Base-by-base conservation (phyloP, 176 grass and related monocot species). In the Puya raimondii region DNA sequence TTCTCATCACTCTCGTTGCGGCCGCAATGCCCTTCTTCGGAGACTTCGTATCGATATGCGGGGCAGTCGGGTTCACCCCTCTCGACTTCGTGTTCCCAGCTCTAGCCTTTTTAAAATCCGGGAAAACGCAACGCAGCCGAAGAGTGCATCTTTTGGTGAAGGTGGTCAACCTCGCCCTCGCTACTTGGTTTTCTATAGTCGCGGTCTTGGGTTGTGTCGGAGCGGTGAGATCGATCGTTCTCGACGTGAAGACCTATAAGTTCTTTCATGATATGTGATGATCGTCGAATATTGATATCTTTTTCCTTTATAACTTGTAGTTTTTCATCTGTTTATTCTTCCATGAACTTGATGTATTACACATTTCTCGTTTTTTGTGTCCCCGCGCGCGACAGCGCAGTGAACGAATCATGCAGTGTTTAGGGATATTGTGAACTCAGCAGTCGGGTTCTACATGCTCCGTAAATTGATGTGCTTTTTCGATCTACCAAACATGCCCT, bases 1-100 rank as follows among this genome's bases (percentile, higher is more conserved):
- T 54, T 11, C 8, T 48, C 0, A 82, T 90, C 66, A 90, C 85
- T 51, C 72, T 96, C 13, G 27, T 84, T 59, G 78, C 85, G 0
- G 80, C 88, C 0, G 87, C 85, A 18, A 79, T 91, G 75, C 88
- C 88, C 2, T 96, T 96, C 81, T 96, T 88, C 63, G 91, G 88
- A 66, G 91, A 96, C 67, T 91, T 96, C 51, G 91, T 91, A 12
- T 80, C 88, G 10, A 67, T 96, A 18, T 96, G 91, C 47, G 88
- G 88, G 74, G 91, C 91, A 10, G 49, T 96, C 26, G 88, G 88
- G 2, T 91, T 96, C 73, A 84, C 88, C 29, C 85, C 91, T 64
- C 52, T 96, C 57, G 91, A 96, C 72, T 96, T 91, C 17, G 82
- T 96, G 49, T 72, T 96, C 64, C 87, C 91, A 2, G 82, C 68